Evolutionary conservation across 495 filamentous ascomycete genomes (phyloP).

Genomic region (Alectoria sarmentosa): DNA sequence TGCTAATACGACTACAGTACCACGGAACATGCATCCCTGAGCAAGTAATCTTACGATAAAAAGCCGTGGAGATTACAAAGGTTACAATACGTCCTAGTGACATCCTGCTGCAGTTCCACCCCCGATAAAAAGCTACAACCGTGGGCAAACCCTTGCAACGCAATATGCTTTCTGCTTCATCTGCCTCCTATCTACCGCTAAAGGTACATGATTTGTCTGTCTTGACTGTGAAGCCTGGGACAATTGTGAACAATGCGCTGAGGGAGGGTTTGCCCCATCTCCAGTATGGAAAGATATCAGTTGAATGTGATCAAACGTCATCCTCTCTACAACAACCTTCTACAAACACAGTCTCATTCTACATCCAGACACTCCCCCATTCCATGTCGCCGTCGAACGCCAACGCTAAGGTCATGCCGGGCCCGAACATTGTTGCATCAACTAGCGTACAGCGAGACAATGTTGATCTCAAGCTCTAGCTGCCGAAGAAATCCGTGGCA

Average conservation of each 20-base stretch:
- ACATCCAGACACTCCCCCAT: neutral
- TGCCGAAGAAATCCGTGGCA: conserved; percentile 1
- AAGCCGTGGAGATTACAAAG: too few species aligned
- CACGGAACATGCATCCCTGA: too few species aligned
- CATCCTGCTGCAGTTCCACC: neutral
- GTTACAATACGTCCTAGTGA: too few species aligned
- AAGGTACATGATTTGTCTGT: conserved; percentile 9
- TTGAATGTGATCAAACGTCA: neutral
- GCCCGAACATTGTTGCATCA: neutral
- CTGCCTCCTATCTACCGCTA: conserved; percentile 12
- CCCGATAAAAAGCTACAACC: neutral
- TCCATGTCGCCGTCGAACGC: conserved; percentile 9
- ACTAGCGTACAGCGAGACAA: too few species aligned
- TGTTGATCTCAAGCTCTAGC: neutral
- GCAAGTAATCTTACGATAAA: too few species aligned
- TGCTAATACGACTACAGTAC: too few species aligned
- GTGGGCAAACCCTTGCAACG: neutral
- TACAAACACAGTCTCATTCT: neutral
- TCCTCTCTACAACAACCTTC: neutral
- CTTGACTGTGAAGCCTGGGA: neutral
- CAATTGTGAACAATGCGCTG: neutral
- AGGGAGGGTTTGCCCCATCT: neutral
- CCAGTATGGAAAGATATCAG: neutral
- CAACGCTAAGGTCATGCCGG: conserved; percentile 12
- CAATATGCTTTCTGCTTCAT: conserved; percentile 6